Base-by-base conservation (phyloP, 768 basidiomycete genomes). In the Hydnomerulius pinastri region DNA sequence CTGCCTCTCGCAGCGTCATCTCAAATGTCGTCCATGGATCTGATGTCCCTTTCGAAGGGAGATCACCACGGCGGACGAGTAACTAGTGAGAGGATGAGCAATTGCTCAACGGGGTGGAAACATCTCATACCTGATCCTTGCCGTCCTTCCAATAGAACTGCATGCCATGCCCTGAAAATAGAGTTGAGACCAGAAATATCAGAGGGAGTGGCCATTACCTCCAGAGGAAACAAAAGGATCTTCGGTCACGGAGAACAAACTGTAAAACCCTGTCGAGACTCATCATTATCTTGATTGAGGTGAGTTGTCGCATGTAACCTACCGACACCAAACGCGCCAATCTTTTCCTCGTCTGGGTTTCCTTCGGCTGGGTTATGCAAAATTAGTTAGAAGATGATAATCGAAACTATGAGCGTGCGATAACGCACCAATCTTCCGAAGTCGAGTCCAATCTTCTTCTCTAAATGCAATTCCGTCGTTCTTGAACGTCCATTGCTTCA, bases 141-240 rank as follows among this genome's bases (percentile, higher is more conserved):
- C 87, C 88, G 61, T 90, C 90, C 64, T 92, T 94, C 92, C 92
- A 98, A 65, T 95, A 90, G 66, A 97, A 98, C 0, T 85, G 87
- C 93, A 96, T 96, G 83, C 92, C 93, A 62, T 89, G 81, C 27
- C 83, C 92, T 80, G 64, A 53, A 42, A 56, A 21, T 33, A 53
- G 25, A 15, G 46, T 67, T 51, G 71, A 28, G 71, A 48, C 1
- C 29, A 24, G 18, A 27, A 58, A 8, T 7, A 2, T 20, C 17
- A 28, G 6, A 9, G 13, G 17, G 12, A 40, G 4, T 11, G 8
- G 10, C 40, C 12, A 65, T 43, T 64, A 86, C 87, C 81, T 73
- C 89, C 89, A 15, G 89, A 92, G 4, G 79, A 86, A 1, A 92
- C 89, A 61, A 88, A 86, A 0, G 90, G 90, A 56, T 87, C 85